These are phyloP conservation scores for Phytophthora ramorum DNA, from an alignment of 352 stramenopile species.

Conservation along the genomic window DNA sequence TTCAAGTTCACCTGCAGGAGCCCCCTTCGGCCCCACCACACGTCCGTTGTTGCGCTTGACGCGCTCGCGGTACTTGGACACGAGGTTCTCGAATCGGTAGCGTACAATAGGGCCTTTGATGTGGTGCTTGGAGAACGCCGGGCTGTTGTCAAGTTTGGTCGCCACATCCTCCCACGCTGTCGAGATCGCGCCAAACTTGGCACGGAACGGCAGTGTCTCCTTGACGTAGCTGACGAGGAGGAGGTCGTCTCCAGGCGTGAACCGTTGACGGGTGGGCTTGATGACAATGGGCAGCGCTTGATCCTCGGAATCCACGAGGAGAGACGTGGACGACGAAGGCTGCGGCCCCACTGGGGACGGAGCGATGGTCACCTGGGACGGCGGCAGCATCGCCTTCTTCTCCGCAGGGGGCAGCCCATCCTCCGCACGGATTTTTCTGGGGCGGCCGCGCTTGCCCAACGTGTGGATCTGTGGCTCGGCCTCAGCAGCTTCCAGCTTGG, in stretches of 20 bases:
- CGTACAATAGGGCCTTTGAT: constrained; percentile 43
- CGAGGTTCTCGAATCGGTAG: constrained; percentile 46
- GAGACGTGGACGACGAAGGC: constrained; percentile 29
- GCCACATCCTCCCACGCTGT: constrained; percentile 43
- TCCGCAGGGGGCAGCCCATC: neutral
- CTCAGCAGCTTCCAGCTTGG: constrained; percentile 39
- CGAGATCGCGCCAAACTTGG: constrained; percentile 45
- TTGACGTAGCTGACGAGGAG: constrained; percentile 39
- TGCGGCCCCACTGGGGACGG: constrained; percentile 25
- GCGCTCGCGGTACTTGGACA: constrained; percentile 41
- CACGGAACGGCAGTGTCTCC: constrained; percentile 36
- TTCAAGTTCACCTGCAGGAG: constrained; percentile 41
- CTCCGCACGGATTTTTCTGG: constrained; percentile 28
- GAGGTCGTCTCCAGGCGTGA: constrained; percentile 40
- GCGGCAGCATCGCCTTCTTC: constrained; percentile 15
- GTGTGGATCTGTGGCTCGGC: constrained; percentile 23
- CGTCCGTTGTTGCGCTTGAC: constrained; percentile 41
- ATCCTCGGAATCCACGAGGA: constrained; percentile 30
- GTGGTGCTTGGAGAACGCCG: constrained; percentile 39
- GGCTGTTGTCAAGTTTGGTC: constrained; percentile 27
- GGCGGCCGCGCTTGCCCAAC: constrained; percentile 41
- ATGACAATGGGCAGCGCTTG: constrained; percentile 20
- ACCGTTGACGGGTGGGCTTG: constrained; percentile 36
- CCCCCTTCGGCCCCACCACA: constrained; percentile 33
- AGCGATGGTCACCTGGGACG: constrained; percentile 23